Base-by-base conservation (phyloP, 345 rosid genomes). In the Acer saccharum region DNA sequence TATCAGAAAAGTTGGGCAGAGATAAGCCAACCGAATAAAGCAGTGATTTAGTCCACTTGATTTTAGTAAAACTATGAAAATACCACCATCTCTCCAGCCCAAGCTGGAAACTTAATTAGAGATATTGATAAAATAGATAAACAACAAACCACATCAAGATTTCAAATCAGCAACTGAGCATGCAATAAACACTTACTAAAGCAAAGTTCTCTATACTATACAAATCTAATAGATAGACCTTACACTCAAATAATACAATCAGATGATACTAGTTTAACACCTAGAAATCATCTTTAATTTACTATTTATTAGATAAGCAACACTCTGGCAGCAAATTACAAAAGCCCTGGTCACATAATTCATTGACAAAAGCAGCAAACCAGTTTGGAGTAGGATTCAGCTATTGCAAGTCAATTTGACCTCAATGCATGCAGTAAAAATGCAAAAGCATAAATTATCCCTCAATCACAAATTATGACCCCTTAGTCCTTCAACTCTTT, bases 1-100 rank as follows among this genome's bases (percentile, higher is more conserved):
- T 14, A 69, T 77, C 77, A 80, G 76, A 83, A 77, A 67, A 74
- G 68, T 74, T 39, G 71, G 61, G 71, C 39, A 74, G 20, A 55
- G 11, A 75, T 8, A 60, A 64, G 39, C 12, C 29, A 65, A 52
- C 43, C 32, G 65, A 65, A 60, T 48, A n/a, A 20, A 32, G 32
- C 67, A 50, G 44, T 13, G 17, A 21, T 35, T 44, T 17, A 35
- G 27, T 57, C 70, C 41, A 71, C 29, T 50, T 44, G 46, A 72
- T n/a, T 13, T 20, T n/a, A 32, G n/a, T 71, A 58, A 67, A 43
- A 46, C 71, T 61, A 78, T 3, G 60, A 62, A 10, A 73, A 62
- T 17, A 41, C 10, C 2, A 32, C 58, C 25, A 43, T 10, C 43
- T 39, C 11, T 62, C 60, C 43, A 73, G 41, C 68, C 25, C 17